phyloP scores from a whole-genome alignment of 2,329 filamentous ascomycete species.

The Ceratocystis cacaofunesta region DNA sequence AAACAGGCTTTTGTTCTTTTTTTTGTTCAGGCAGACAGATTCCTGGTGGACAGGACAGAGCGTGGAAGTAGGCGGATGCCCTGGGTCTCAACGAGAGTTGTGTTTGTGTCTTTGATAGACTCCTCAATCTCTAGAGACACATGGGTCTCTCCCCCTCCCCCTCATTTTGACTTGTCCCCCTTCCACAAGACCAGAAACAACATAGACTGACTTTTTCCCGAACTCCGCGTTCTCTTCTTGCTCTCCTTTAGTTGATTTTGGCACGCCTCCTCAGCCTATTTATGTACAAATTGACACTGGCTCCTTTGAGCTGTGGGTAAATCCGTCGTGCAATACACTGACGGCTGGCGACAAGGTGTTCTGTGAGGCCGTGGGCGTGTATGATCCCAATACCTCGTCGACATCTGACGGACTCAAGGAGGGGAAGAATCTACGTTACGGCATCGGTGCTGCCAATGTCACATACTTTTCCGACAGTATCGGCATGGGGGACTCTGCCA shows the following conservation, averaged over 20 bases:
- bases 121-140: background rate
- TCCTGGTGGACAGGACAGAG: background rate
- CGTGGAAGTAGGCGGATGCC: background rate
- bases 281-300: slow-evolving; percentile 44
- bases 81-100: background rate
- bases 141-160: background rate
- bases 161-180: background rate
- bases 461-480: slow-evolving; percentile 36
- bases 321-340: slow-evolving; percentile 41
- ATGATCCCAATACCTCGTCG: slow-evolving; percentile 30
- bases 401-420: slow-evolving; percentile 24
- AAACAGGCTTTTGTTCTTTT: slow-evolving; percentile 1
- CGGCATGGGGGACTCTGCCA: slow-evolving; percentile 27
- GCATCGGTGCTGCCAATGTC: slow-evolving; percentile 36
- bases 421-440: slow-evolving; percentile 33
- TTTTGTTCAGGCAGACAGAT: slow-evolving; percentile 10
- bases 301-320: slow-evolving; percentile 48
- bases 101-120: background rate
- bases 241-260: slow-evolving; percentile 29
- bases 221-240: slow-evolving; percentile 4
- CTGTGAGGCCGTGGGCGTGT: slow-evolving; percentile 32
- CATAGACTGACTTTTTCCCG: slow-evolving; percentile 13
- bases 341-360: slow-evolving; percentile 28
- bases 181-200: slow-evolving; percentile 7
- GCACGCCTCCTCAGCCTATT: slow-evolving; percentile 38